Evolutionary conservation across 2,329 filamentous ascomycete species (phyloP), one percentile per base, ranked within the genome.

Genomic region (Botrytis galanthina): DNA sequence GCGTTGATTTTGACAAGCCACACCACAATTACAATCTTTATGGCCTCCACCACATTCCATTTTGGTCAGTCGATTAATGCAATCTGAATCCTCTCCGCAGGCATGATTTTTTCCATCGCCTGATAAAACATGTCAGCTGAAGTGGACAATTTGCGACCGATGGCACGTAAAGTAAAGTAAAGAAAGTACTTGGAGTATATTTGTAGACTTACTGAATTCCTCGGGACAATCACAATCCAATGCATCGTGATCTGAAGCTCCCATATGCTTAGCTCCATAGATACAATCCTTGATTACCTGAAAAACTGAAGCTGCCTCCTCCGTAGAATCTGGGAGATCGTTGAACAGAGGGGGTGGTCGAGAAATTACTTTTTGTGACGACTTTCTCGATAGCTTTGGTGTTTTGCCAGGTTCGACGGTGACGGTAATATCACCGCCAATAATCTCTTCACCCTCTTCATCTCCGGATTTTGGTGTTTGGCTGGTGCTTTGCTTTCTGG

Each of bases 11-110:
- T 97, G 93, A 82, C 96, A 99, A 67, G 89, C 90, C 54, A 89
- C 85, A 72, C 95, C 95, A 82, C 96, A 99, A 80, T 94, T 93
- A 83, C 95, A 96, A 78, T 95, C 92, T 64, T 51, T 71, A 59
- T 72, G 61, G 75, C 90, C 90, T 76, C 87, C 86, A 51, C 93
- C 88, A 82, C 96, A 99, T 84, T 99, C 96, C 89, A 98, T 97
- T 83, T 98, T 98, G 74, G 95, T 98, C 73, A 94, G 93, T 80
- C 96, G 93, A 83, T 99, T 99, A 86, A 99, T 99, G 84, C 96
- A 99, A 83, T 98, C 95, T 26, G 95, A 97, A 83, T 98, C 94
- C 79, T 98, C 95, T 77, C 93, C 95, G 82, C 96, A 99, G 68
- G 96, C 95, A 83, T 91, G 84, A 82, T 99, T 99, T 76, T 84